phyloP scores from a whole-genome alignment of 805 yeast species.

The Saccharomycopsis fibuligera region DNA sequence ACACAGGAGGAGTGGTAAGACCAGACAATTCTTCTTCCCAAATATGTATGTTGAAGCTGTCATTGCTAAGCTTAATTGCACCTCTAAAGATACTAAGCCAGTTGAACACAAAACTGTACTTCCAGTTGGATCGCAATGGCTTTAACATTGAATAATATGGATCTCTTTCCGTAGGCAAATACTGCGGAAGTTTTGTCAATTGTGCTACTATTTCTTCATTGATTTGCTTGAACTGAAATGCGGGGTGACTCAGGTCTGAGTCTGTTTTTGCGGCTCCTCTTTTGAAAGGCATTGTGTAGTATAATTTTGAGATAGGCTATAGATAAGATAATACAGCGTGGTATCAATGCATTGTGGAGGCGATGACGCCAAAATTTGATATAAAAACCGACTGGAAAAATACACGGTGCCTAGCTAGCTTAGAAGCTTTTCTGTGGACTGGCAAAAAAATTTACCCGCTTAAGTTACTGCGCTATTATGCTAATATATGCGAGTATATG shows the following conservation, averaged over 20 bases:
- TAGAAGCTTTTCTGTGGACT: background rate
- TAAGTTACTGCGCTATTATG: background rate
- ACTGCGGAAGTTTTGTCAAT: slow-evolving; percentile 35
- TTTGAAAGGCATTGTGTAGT: too few relatives aligned
- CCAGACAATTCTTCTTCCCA: slow-evolving; percentile 58
- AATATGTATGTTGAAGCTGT: slow-evolving; percentile 49
- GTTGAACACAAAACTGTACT: slow-evolving; percentile 38
- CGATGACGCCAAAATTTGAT: background rate
- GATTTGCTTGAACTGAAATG: slow-evolving; percentile 23
- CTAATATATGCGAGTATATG: background rate
- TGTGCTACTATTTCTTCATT: slow-evolving; percentile 32
- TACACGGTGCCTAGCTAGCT: background rate
- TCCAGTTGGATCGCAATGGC: slow-evolving; percentile 32
- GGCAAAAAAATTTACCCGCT: background rate
- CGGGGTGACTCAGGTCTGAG: slow-evolving; percentile 25
- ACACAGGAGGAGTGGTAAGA: slow-evolving; percentile 32
- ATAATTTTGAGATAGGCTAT: too few relatives aligned
- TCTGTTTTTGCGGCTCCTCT: background rate
- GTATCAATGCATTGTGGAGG: too few relatives aligned
- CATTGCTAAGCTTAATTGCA: slow-evolving; percentile 41
- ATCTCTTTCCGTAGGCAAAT: slow-evolving; percentile 34
- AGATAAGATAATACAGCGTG: too few relatives aligned
- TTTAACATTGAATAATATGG: slow-evolving; percentile 28
- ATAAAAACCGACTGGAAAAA: background rate
- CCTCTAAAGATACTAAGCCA: slow-evolving; percentile 54